Conservation (phyloP, 2,329 filamentous ascomycete species). For the Zymoseptoria tritici region DNA sequence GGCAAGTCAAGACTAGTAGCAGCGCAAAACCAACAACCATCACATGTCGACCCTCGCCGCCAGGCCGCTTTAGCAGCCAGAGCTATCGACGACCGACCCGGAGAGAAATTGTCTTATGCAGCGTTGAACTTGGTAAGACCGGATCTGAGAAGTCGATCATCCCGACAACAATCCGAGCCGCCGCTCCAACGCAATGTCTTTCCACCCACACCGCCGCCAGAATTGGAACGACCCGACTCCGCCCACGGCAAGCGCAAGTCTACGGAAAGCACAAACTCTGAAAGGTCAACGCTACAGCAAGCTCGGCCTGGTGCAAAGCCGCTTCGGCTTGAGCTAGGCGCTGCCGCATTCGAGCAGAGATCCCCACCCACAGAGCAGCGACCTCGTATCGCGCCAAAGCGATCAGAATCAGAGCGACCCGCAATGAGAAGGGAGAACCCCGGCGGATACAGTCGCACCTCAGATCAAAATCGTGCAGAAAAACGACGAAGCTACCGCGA, state of each 20-base stretch:
- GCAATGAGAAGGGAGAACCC: slow-evolving; percentile 31
- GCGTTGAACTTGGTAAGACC: slow-evolving; percentile 90
- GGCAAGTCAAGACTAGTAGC: slow-evolving; percentile 93
- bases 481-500: slow-evolving; percentile 50
- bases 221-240: slow-evolving; percentile 53
- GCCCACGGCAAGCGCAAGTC: slow-evolving; percentile 25
- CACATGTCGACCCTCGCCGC: slow-evolving; percentile 19
- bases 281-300: slow-evolving; percentile 22
- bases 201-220: slow-evolving; percentile 95
- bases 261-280: slow-evolving; percentile 42
- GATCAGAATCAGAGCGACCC: slow-evolving; percentile 40
- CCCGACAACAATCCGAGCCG: slow-evolving; percentile 76
- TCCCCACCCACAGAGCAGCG: slow-evolving; percentile 11
- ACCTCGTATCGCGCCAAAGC: slow-evolving; percentile 33
- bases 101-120: slow-evolving; percentile 81
- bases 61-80: slow-evolving; percentile 33
- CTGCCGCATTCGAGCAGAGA: slow-evolving; percentile 41
- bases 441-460: slow-evolving; percentile 13
- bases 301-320: slow-evolving; percentile 41
- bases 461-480: slow-evolving; percentile 33
- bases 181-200: slow-evolving; percentile 74
- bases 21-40: slow-evolving; percentile 39
- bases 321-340: slow-evolving; percentile 41
- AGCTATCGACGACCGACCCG: slow-evolving; percentile 70
- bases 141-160: slow-evolving; percentile 61